Evolutionary conservation across 768 basidiomycete genomes (phyloP).

Genomic region (Pisolithus marmoratus): DNA sequence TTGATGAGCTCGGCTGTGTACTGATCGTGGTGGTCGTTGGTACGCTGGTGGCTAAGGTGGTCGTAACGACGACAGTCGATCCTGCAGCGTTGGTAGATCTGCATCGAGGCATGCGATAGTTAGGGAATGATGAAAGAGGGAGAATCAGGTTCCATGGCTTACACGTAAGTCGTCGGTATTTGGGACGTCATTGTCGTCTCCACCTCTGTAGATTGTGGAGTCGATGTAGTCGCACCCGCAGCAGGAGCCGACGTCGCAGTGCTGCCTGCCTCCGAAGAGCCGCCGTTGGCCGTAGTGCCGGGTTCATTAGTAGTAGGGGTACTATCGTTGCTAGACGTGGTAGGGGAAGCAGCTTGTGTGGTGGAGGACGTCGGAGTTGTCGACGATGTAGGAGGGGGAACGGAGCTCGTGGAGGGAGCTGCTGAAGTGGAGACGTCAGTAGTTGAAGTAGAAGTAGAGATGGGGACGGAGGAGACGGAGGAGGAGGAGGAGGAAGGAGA

Average conservation of each 20-base stretch:
- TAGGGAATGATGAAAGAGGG: not conserved
- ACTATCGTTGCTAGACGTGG: not conserved
- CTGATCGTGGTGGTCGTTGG: constrained; percentile 5
- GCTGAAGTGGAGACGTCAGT: constrained; percentile 5
- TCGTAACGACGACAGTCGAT: constrained; percentile 16
- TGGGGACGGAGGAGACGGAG: constrained; percentile 7
- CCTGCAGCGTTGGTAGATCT: constrained; percentile 21
- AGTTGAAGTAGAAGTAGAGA: constrained; percentile 1
- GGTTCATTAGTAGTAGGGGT: not conserved
- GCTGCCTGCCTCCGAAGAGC: not conserved
- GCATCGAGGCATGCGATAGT: not conserved
- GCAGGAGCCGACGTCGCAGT: not conserved
- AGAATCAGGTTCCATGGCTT: constrained; percentile 3
- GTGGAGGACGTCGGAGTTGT: constrained; percentile 4
- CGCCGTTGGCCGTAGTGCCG: not conserved
- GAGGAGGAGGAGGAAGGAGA: constrained; percentile 3
- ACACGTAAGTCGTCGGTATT: constrained; percentile 13
- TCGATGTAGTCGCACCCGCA: not conserved
- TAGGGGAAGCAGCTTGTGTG: not conserved
- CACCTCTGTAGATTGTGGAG: not conserved
- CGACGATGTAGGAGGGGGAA: constrained; percentile 5
- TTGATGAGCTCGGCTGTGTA: not conserved
- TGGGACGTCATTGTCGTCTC: constrained; percentile 13
- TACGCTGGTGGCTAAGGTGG: constrained; percentile 8
- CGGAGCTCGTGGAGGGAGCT: not conserved